Base-by-base conservation (phyloP, 202 grass and related monocot genomes). In the Panicum hallii region DNA sequence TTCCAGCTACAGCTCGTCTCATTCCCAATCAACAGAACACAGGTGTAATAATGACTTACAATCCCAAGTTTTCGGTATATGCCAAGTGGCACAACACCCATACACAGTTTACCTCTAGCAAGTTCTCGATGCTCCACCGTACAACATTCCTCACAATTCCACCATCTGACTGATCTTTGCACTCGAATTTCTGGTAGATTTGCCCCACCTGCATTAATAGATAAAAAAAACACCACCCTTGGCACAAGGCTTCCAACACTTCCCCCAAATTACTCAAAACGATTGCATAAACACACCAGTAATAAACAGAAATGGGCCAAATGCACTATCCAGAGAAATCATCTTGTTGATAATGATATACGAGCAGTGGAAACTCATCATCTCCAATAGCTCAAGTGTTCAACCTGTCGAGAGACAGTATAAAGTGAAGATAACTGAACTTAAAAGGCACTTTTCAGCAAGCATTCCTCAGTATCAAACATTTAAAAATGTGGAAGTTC, bases 171-270 rank as follows among this genome's bases (percentile, higher is more conserved):
- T 58, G 74, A 71, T 92, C 84, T 81, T 90, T 98, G 43, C 95
- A 98, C 75, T 98, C 93, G 9, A 98, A 98, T 74, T 98, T 98
- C 86, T 98, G 95, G 74, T 90, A 98, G 78, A 98, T 90, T 83
- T 95, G 95, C 34, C 95, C 95, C n/a, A 98, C 83, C 95, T 98
- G 60, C 48, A 63, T 53, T 89, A 28, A 75, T 43, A 44, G 20
- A 74, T 17, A 78, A 61, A 11, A 32, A 89, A 74, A 63, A 12
- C 19, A 86, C 5, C 42, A 67, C 1, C 19, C 34, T 19, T 1
- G 26, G 70, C 61, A 72, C 30, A 84, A 73, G 67, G 20, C 4
- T 53, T 23, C 76, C 68, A 61, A 55, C 32, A 28, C 19, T 53
- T 67, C 38, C 4, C 50, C 17, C 2, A 82, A 67, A 44, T 62